Percentiles rank a stretch among this genome's conserved stretches.
Conservation (phyloP, 2,329 filamentous ascomycete species). For the Pestalotiopsis sp. region DNA sequence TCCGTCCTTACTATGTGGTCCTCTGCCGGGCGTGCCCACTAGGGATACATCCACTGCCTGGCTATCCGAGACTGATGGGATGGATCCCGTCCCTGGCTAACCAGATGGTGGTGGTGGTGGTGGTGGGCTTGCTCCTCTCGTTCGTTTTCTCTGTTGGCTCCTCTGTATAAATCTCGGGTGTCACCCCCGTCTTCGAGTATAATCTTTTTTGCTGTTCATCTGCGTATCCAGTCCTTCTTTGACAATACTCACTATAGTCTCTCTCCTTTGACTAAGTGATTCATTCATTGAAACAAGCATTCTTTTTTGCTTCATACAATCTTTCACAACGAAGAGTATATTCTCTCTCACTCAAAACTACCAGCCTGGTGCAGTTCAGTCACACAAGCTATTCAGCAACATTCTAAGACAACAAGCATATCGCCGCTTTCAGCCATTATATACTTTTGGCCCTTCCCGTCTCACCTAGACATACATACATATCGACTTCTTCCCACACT, state of each 20-base stretch:
- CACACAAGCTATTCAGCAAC: conserved; percentile 9
- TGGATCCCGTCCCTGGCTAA: conserved; percentile 6
- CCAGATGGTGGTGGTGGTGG: neutral
- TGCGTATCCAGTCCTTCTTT: conserved; percentile 22
- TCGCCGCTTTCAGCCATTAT: neutral
- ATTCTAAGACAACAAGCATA: neutral
- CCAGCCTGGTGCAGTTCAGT: conserved; percentile 3
- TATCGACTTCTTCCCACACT: neutral
- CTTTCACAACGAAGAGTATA: conserved; percentile 1
- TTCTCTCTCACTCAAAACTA: neutral
- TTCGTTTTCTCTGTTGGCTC: neutral
- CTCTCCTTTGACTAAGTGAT: conserved; percentile 25
- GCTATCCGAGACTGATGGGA: neutral
- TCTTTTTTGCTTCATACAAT: neutral
- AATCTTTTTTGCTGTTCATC: neutral
- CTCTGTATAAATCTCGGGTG: conserved; percentile 22
- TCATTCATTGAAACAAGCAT: conserved; percentile 23
- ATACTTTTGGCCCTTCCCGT: neutral
- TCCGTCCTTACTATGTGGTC: neutral
- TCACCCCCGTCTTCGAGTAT: conserved; percentile 1
- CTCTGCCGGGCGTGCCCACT: neutral
- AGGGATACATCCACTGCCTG: neutral
- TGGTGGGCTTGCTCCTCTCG: neutral
- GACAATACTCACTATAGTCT: conserved; percentile 23
- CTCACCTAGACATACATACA: neutral